Conservation (phyloP, 495 filamentous ascomycete genomes). For the Lepidopterella palustris region DNA sequence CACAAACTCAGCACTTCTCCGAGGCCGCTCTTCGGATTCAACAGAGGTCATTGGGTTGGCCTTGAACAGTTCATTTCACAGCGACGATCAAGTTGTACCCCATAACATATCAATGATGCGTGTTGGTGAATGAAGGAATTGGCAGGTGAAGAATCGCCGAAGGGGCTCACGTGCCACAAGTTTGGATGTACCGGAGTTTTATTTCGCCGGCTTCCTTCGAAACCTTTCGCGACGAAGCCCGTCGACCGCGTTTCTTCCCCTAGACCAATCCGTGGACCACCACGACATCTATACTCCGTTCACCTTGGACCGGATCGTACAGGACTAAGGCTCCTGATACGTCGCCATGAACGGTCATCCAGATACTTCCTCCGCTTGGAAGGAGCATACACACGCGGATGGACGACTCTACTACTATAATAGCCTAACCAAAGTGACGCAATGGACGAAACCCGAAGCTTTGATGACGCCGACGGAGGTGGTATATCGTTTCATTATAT, state of each 20-base stretch:
- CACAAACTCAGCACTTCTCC: constrained; percentile 49
- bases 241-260: too few species aligned
- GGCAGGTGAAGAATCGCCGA: too few species aligned
- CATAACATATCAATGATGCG: not conserved
- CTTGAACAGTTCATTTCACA: not conserved
- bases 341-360: constrained; percentile 54
- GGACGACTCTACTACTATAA: constrained; percentile 95
- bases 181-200: too few species aligned
- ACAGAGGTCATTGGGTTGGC: constrained; percentile 13
- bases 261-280: too few species aligned
- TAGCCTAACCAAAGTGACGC: constrained; percentile 72
- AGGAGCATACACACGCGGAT: constrained; percentile 74
- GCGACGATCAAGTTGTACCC: not conserved
- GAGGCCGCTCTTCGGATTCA: constrained; percentile 6
- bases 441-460: constrained; percentile 90
- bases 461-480: constrained; percentile 86
- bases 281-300: too few species aligned
- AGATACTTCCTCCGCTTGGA: constrained; percentile 49
- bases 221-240: too few species aligned
- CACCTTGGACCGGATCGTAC: too few species aligned
- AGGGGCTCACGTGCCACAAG: too few species aligned
- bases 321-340: not conserved
- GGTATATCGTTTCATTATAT: constrained; percentile 27
- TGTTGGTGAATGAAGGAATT: too few species aligned
- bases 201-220: too few species aligned